Evolutionary conservation across 495 filamentous ascomycete genomes (phyloP).

Genomic region (Monascus purpureus): DNA sequence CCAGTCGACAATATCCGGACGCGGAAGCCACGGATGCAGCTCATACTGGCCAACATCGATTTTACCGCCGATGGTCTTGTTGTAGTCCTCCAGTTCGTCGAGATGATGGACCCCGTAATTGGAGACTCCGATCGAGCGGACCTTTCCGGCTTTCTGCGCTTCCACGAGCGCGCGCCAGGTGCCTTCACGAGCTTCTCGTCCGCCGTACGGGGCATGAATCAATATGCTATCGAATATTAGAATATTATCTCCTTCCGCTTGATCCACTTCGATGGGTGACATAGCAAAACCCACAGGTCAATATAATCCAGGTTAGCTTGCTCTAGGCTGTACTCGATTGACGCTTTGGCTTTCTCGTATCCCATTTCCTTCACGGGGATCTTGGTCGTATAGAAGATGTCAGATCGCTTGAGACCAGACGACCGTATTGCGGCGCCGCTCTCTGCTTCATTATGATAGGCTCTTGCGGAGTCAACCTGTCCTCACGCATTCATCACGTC

Average conservation of each 20-base stretch:
- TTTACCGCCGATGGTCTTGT: slow-evolving; percentile 20
- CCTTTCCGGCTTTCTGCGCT: slow-evolving; percentile 43
- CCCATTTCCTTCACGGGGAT: slow-evolving; percentile 37
- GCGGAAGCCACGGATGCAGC: slow-evolving; percentile 55
- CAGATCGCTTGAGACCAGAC: slow-evolving; percentile 33
- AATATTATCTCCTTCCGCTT: neutral
- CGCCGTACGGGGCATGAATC: slow-evolving; percentile 48
- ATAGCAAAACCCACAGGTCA: slow-evolving; percentile 44
- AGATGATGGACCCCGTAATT: slow-evolving; percentile 58
- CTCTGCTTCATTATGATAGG: slow-evolving; percentile 49
- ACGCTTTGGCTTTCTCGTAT: slow-evolving; percentile 41
- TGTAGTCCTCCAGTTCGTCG: slow-evolving; percentile 36
- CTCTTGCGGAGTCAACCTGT: slow-evolving; percentile 46
- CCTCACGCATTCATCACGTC: neutral
- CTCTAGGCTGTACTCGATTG: slow-evolving; percentile 41
- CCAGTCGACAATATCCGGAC: slow-evolving; percentile 38
- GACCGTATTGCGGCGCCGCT: slow-evolving; percentile 41
- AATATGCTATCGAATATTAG: neutral
- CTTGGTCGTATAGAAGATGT: slow-evolving; percentile 59
- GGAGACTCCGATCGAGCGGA: slow-evolving; percentile 48
- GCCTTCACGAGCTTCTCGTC: slow-evolving; percentile 40
- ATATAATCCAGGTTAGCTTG: slow-evolving; percentile 44
- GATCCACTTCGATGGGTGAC: neutral
- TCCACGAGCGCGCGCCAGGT: slow-evolving; percentile 55
- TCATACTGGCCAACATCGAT: slow-evolving; percentile 55